Base-by-base conservation (phyloP, 768 basidiomycete genomes). In the Amanita exitialis region DNA sequence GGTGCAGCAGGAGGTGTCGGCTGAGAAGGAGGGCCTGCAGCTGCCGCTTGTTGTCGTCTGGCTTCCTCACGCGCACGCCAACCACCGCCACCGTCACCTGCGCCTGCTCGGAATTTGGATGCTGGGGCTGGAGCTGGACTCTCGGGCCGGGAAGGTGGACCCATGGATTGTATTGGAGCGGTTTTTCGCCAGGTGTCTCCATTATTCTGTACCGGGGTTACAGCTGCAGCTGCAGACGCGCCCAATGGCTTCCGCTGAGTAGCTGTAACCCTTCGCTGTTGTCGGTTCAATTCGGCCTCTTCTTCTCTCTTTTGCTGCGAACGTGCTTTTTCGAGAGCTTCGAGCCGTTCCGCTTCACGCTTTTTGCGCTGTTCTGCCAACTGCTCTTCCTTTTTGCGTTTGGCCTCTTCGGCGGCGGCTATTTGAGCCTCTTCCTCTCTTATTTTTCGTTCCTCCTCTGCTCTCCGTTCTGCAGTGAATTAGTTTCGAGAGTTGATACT, bases 331-430 rank as follows among this genome's bases (percentile, higher is more conserved):
- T 86, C 81, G 12, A 65, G 15, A 0, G 70, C 72, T 13, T 74
- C 78, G 13, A 74, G 74, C 36, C 77, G 73, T 51, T 77, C 75
- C 23, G 59, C 66, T 47, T 76, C 73, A 21, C 75, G 80, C 42
- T 74, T 61, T 51, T 75, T 78, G 44, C 85, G 83, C 23, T 67
- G 54, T 1, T 70, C 75, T 1, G 64, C 66, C 0, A 58, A 56
- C 34, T 74, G 77, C 56, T 80, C 89, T 58, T 89, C 84, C 43
- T 72, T 81, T 58, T 79, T 76, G 47, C 69, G 78, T 62, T 79
- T 80, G 56, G 69, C 75, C 52, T 73, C 79, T 55, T 80, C 82
- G 4, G 57, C 75, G 2, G 65, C 76, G 0, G 63, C 78, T 3
- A 47, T 58, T 7, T 66, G 69, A 15, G 70, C 81, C 44, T 75